A percentile compares a stretch with the other conserved stretches of the same genome.
Evolutionary conservation across 495 filamentous ascomycete genomes (phyloP).

Genomic region (Neurospora terricola): DNA sequence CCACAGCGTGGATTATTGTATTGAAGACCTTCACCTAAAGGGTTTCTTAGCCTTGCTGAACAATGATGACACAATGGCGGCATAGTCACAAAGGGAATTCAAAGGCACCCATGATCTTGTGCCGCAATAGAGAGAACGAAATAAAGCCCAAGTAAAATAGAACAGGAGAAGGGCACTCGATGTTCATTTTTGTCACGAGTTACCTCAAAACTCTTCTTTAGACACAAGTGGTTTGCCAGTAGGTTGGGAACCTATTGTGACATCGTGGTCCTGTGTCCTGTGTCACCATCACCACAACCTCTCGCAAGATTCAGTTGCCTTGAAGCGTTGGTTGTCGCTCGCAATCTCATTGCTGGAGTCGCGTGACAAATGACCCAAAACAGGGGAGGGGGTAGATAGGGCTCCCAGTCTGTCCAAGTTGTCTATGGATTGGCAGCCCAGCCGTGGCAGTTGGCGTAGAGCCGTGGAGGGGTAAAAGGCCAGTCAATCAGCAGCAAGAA

Average conservation of each 20-base stretch:
- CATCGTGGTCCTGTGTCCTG: not conserved
- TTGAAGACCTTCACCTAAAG: too few species aligned
- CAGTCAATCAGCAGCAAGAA: not conserved
- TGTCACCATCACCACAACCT: not conserved
- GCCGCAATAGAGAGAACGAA: too few species aligned
- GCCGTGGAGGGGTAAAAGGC: not conserved
- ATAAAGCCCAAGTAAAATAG: too few species aligned
- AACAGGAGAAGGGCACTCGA: not conserved
- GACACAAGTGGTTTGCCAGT: not conserved
- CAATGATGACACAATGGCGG: too few species aligned
- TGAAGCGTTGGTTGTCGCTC: not conserved
- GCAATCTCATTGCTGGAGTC: not conserved
- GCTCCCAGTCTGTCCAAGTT: not conserved
- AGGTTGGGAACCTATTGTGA: not conserved
- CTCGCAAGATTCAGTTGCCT: not conserved
- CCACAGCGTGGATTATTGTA: too few species aligned
- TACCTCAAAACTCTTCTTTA: not conserved
- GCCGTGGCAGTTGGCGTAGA: not conserved
- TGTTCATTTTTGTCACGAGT: not conserved
- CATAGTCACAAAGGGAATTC: too few species aligned
- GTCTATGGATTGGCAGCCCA: not conserved
- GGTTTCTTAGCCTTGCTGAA: too few species aligned
- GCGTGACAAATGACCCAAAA: not conserved
- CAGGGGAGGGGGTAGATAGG: not conserved
- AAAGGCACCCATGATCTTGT: too few species aligned